These are phyloP conservation scores for Tanacetum coccineum DNA, from an alignment of 129 eudicot species.

Conservation along the genomic window DNA sequence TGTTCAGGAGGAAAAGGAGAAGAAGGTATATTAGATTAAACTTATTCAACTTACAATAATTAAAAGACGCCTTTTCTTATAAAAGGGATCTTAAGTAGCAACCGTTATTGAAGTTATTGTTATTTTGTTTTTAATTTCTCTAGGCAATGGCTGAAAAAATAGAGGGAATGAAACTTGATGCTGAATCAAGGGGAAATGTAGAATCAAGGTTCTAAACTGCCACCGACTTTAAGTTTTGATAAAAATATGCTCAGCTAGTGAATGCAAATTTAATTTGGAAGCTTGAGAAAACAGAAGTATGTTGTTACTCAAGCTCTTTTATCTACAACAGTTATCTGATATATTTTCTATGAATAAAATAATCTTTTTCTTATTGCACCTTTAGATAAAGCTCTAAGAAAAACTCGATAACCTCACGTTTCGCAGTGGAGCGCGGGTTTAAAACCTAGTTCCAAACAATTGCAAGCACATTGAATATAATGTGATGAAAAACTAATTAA, in stretches of 20 bases:
- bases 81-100: not conserved
- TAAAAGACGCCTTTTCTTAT: not conserved
- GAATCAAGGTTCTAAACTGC: not conserved
- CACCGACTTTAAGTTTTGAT: not conserved
- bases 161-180: constrained; percentile 93
- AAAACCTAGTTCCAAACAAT: too few species aligned
- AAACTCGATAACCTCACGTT: too few species aligned
- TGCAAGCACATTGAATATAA: too few species aligned
- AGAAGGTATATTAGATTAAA: constrained; percentile 52
- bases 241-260: constrained; percentile 56
- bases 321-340: not conserved
- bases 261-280: constrained; percentile 69
- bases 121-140: not conserved
- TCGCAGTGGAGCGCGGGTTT: too few species aligned
- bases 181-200: constrained; percentile 93
- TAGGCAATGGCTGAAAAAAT: constrained; percentile 95
- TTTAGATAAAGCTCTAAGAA: constrained; percentile 90
- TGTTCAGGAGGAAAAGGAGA: constrained; percentile 84
- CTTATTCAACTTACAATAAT: not conserved
- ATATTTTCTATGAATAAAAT: not conserved
- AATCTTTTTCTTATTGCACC: constrained; percentile 2
- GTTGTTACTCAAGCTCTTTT: not conserved
- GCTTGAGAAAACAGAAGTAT: constrained; percentile 89
- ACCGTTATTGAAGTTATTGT: not conserved
- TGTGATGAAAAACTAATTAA: too few species aligned